Evolutionary conservation across 1,284 basidiomycete genomes (phyloP), one percentile per base, ranked within the genome.

Genomic region (Sutorius eximius): DNA sequence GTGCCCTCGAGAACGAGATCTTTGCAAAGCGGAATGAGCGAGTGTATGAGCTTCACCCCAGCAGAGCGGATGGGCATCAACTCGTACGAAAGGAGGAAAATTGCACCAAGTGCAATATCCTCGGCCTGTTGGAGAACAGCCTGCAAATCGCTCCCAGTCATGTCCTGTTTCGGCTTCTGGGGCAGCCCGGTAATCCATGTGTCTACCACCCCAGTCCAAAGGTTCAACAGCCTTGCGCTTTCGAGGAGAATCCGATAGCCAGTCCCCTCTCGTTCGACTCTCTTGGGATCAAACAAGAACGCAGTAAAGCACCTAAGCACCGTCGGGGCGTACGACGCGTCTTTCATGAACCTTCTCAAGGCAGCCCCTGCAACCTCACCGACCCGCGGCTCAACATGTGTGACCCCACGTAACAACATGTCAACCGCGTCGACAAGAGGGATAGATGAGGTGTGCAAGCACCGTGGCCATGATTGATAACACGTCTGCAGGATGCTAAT

Each of bases 381-480:
- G 3, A 97, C 76, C 1, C 73, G 67, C 1, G 90, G 88, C 60
- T 98, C 93, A 24, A 95, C 85, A 61, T 95, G 94, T 37, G 93
- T 81, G 22, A 93, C 81, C 0, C 90, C 90, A 20, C 86, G 83
- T 45, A 95, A 80, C 22, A 97, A 81, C 75, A 94, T 86, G 59
- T 93, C 87, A 49, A 95, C 79, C 0, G 87, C 82, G 46, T 88
- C 87, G 6, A 78, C 72, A 51, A 89, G 71, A 51, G 78, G 71
- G 49, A 83, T 73, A 0, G 75, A 65, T 0, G 74, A 59, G 13
- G 70, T 68, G 59, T 87, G 82, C 30, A 95, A 76, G 59, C 86
- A 89, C 9, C 93, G 83, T 0, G 95, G 95, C 85, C 95, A 91
- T 3, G 90, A 82, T 55, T 91, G 87, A 68, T 96, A 90, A 66